Evolutionary conservation across 129 eudicot genomes (phyloP).

Genomic region (Centrapalus pauciflorus): DNA sequence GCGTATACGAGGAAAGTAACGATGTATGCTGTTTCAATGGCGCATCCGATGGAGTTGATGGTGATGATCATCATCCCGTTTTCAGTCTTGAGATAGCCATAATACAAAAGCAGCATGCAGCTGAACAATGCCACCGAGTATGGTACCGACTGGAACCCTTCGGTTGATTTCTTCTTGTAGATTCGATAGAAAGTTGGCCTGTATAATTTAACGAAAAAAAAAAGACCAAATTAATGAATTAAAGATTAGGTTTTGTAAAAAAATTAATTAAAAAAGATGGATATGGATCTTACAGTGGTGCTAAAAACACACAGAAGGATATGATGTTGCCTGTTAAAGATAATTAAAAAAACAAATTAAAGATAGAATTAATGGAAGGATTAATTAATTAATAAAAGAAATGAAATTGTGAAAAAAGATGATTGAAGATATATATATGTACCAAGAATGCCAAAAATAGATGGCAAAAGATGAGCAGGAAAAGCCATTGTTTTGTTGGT

Average conservation of each 20-base stretch:
- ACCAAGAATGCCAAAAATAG: slow-evolving; percentile 58
- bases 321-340: slow-evolving; percentile 44
- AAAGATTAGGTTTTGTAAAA: not conserved
- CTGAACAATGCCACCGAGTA: slow-evolving; percentile 65
- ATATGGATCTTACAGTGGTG: slow-evolving; percentile 62
- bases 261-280: not conserved
- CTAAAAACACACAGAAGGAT: slow-evolving; percentile 60
- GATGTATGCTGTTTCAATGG: slow-evolving; percentile 37
- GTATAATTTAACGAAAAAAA: not conserved
- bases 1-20: slow-evolving; percentile 49
- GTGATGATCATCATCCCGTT: slow-evolving; percentile 43
- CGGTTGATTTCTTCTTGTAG: slow-evolving; percentile 58
- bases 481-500: slow-evolving; percentile 51
- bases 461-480: slow-evolving; percentile 23
- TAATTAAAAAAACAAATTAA: not conserved
- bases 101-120: slow-evolving; percentile 54
- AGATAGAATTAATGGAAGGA: not conserved
- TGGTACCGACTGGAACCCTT: slow-evolving; percentile 67
- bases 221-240: not conserved
- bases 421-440: not conserved
- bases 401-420: not conserved
- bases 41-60: slow-evolving; percentile 48
- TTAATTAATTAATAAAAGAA: not conserved
- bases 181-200: slow-evolving; percentile 71
- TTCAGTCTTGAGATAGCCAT: slow-evolving; percentile 43